A percentile compares a stretch with the other conserved stretches of the same genome.
These are phyloP conservation scores for Eragrostis curvula DNA, from an alignment of 176 grass and related monocot genomes.

Conservation along the genomic window DNA sequence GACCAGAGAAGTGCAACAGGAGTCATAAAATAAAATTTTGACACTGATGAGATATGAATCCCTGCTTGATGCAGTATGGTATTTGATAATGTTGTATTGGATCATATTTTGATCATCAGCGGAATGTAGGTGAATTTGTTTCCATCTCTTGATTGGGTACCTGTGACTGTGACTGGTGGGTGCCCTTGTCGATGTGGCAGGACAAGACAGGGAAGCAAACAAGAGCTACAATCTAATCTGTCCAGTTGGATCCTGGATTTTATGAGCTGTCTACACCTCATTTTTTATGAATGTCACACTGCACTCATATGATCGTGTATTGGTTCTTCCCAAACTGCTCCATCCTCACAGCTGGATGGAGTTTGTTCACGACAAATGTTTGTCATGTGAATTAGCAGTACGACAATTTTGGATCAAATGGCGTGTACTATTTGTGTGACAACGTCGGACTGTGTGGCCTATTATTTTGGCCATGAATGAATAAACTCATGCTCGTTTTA, in stretches of 20 bases:
- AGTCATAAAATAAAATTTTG: constrained; percentile 51
- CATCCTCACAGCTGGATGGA: constrained; percentile 47
- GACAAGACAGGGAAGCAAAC: constrained; percentile 34
- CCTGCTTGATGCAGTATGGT: constrained; percentile 1
- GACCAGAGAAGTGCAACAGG: constrained; percentile 29
- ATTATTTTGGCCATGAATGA: not conserved
- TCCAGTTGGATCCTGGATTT: constrained; percentile 58
- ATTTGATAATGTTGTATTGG: constrained; percentile 20
- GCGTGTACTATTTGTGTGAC: not conserved
- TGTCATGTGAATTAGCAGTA: constrained; percentile 32
- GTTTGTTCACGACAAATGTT: constrained; percentile 27
- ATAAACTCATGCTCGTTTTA: not conserved
- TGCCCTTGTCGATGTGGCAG: constrained; percentile 28
- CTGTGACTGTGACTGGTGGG: constrained; percentile 29
- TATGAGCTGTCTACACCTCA: constrained; percentile 41
- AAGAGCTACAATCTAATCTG: constrained; percentile 41
- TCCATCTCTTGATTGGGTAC: constrained; percentile 34
- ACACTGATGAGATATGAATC: constrained; percentile 17
- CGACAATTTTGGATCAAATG: constrained; percentile 11
- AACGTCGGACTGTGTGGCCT: not conserved
- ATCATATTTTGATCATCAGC: not conserved
- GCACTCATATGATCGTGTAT: constrained; percentile 31
- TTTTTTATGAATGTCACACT: constrained; percentile 51
- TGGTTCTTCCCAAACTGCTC: constrained; percentile 52
- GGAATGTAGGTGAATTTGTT: constrained; percentile 32